Evolutionary conservation across 176 grass and related monocot species (phyloP).

Genomic region (Pharus latifolius): DNA sequence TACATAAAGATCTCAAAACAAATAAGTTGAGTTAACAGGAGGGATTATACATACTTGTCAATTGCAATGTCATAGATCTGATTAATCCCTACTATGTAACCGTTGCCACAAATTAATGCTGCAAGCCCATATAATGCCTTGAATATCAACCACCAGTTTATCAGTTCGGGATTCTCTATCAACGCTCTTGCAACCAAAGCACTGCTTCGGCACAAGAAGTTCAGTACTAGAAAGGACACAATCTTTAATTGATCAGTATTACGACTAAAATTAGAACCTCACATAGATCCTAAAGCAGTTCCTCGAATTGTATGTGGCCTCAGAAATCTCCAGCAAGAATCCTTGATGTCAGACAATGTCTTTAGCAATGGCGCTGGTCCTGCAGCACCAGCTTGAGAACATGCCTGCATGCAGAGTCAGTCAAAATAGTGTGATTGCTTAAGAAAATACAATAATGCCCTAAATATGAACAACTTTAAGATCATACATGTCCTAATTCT

Average conservation of each 20-base stretch:
- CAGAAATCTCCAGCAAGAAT: constrained; percentile 92
- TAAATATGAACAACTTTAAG: not conserved
- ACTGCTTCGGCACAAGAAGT: constrained; percentile 30
- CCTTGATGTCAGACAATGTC: constrained; percentile 48
- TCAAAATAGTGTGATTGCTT: not conserved
- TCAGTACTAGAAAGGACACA: not conserved
- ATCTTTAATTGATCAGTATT: not conserved
- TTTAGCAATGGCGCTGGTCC: constrained; percentile 34
- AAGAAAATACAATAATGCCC: not conserved
- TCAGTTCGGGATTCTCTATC: constrained; percentile 74
- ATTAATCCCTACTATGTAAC: constrained; percentile 97
- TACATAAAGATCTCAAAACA: not conserved
- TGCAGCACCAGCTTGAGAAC: constrained; percentile 47
- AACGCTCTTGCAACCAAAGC: constrained; percentile 91
- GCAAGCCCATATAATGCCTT: constrained; percentile 74
- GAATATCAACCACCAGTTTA: constrained; percentile 73
- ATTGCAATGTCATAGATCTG: constrained; percentile 96
- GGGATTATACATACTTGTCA: constrained; percentile 65
- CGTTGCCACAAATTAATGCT: constrained; percentile 75
- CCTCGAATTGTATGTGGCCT: constrained; percentile 94
- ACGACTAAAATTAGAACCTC: not conserved
- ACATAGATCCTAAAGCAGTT: constrained; percentile 91
- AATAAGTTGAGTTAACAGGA: not conserved
- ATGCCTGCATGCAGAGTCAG: constrained; percentile 24
- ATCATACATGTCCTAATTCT: not conserved